Evolutionary conservation across 768 basidiomycete species (phyloP), one percentile per base, ranked within the genome.

Genomic region (Mycena galericulata): DNA sequence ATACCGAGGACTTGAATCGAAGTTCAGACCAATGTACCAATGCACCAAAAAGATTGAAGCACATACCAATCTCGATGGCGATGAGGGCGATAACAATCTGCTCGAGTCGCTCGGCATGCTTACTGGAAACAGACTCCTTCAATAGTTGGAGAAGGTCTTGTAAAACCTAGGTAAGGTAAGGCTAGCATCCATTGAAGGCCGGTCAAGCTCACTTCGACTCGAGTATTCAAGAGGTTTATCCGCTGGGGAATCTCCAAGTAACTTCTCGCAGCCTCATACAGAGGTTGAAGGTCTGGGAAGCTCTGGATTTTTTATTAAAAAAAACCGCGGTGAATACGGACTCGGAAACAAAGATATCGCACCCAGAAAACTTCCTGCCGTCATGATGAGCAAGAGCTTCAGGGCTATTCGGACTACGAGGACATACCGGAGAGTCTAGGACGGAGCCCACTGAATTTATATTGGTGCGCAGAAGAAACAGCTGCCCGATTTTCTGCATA

Each of bases 61-160:
- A 81, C 85, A 59, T 65, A 93, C 93, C 87, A 62, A 96, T 96
- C 80, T 95, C 94, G 57, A 97, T 92, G 43, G 82, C 96, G 76
- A 98, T 97, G 62, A 98, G 84, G 55, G 89, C 90, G 69, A 98
- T 97, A 70, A 98, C 93, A 64, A 98, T 95, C 77, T 94, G 93
- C 78, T 98, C 96, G 10, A 98, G 85, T 27, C 95, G 88, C 79
- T 98, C 96, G 1, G 95, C 90, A 75, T 98, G 95, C 73, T 90
- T 89, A 71, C 91, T 95, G 29, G 94, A 94, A 27, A 97, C 96
- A 14, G 94, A 94, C 80, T 98, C 97, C 79, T 98, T 98, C 58
- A 98, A 83, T 57, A 98, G 87, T 75, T 96, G 92, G 14, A 98
- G 88, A 94, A 98, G 97, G 78, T 98, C 97, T 85, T 98, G 97